phyloP scores from a whole-genome alignment of 352 stramenopile genomes.

The Phytophthora pisi region DNA sequence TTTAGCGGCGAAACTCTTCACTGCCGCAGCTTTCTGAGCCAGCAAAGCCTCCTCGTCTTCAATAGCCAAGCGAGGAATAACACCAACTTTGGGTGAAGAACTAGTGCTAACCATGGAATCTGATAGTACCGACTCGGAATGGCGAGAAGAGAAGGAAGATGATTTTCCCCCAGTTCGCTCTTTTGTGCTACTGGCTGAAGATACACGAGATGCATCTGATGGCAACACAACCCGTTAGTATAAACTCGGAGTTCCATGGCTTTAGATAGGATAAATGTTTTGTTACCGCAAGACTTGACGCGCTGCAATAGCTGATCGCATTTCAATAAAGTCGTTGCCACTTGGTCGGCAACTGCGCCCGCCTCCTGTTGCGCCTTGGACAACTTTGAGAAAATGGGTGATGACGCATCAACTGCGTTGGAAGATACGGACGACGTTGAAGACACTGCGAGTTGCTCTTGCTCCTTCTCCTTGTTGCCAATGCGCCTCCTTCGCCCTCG shows the following conservation, averaged over 20 bases:
- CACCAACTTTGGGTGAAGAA: constrained; percentile 10
- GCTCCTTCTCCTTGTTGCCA: neutral
- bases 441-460: neutral
- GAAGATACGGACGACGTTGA: constrained; percentile 11
- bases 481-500: constrained; percentile 13
- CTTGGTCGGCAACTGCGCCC: constrained; percentile 54
- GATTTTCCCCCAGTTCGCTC: constrained; percentile 14
- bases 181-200: constrained; percentile 24
- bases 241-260: neutral
- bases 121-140: constrained; percentile 18
- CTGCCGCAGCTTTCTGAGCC: constrained; percentile 34
- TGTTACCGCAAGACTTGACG: constrained; percentile 32
- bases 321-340: constrained; percentile 56
- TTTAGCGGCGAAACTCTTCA: constrained; percentile 39
- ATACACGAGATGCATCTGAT: constrained; percentile 26
- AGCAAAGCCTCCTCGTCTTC: constrained; percentile 39
- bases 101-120: constrained; percentile 20
- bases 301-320: constrained; percentile 59
- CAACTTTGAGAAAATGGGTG: constrained; percentile 15
- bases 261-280: neutral
- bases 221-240: neutral
- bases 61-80: constrained; percentile 9
- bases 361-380: constrained; percentile 38
- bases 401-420: constrained; percentile 6
- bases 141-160: constrained; percentile 9